These are phyloP conservation scores for Isabelozyma pseudorhagii DNA, from an alignment of 805 yeast genomes.

Conservation along the genomic window DNA sequence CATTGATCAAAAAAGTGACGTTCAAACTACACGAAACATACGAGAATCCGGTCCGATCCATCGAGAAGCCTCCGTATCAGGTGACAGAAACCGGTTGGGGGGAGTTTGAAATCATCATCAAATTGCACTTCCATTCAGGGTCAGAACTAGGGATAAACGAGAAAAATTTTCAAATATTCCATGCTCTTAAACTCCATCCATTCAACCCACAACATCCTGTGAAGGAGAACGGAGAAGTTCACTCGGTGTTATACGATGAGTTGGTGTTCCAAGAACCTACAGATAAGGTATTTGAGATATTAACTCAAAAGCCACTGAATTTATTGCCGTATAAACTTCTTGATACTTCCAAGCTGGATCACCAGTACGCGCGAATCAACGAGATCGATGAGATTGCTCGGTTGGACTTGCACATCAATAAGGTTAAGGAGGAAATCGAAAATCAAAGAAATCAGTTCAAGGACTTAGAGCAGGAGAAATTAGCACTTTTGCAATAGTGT, in stretches of 20 bases:
- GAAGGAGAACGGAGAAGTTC: slow-evolving; percentile 41
- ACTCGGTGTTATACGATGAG: slow-evolving; percentile 71
- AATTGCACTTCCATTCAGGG: slow-evolving; percentile 81
- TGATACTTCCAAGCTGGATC: slow-evolving; percentile 35
- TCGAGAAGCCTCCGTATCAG: slow-evolving; percentile 90
- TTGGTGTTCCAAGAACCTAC: slow-evolving; percentile 95
- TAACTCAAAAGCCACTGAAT: slow-evolving; percentile 67
- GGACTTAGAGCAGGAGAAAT: slow-evolving; percentile 39
- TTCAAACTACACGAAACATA: slow-evolving; percentile 96
- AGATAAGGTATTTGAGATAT: slow-evolving; percentile 74
- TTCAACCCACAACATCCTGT: slow-evolving; percentile 48
- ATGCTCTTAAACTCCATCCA: slow-evolving; percentile 89
- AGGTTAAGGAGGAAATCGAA: slow-evolving; percentile 39
- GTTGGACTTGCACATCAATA: slow-evolving; percentile 35
- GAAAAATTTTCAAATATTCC: slow-evolving; percentile 80
- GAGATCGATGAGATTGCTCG: slow-evolving; percentile 41
- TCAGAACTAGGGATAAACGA: slow-evolving; percentile 64
- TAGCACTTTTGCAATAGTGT: slow-evolving; percentile 32
- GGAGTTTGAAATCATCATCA: slow-evolving; percentile 89
- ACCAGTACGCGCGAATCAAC: slow-evolving; percentile 37
- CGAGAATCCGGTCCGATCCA: slow-evolving; percentile 76
- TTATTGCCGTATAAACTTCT: slow-evolving; percentile 40
- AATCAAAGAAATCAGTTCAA: slow-evolving; percentile 36
- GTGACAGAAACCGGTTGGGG: slow-evolving; percentile 99
- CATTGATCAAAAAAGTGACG: slow-evolving; percentile 82